Evolutionary conservation across 129 eudicot genomes (phyloP), one percentile per base, ranked within the genome.

Genomic region (Flaveria ramosissima): DNA sequence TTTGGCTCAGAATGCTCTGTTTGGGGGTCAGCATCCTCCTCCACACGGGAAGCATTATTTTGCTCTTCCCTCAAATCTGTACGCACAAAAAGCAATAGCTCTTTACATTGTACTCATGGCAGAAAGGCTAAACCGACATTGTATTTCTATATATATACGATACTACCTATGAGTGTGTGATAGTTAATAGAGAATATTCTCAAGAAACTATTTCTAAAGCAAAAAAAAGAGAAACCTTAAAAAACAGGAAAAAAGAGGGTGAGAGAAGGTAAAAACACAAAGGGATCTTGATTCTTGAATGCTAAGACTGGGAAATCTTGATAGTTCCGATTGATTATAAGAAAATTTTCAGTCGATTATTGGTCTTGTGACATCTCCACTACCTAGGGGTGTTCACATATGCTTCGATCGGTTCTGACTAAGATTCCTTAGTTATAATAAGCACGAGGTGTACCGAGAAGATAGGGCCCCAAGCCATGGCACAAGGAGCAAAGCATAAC

Each of bases 41-140:
- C 82, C 57, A 52, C 20, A 59, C 74, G 63, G 20, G 79, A 73
- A 47, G 27, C 72, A 19, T 16, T 76, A 64, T 83, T 77, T 16
- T 68, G 68, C 45, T 63, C 69, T 1, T 85, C 86, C 82, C 63
- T 80, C 52, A 43, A 36, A 57, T 75, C 92, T 88, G 59, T 26
- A 77, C 70, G 19, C 59, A 82, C 61, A 67, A 32, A 41, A 50
- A 16, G 57, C 26, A 61, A 61, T 61, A 26, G 68, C 19, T 61
- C 68, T 1, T 24, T 26, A 61, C 68, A 59, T 21, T 59, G 64
- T 36, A 24, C 19, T 61, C 68, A 61, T 61, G 23, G 68, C 68
- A 61, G 30, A 16, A 52, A 62, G 19, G 32, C 19, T 56, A n/a
- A 19, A 19, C 26, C 36, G 1, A 27, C 45, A 14, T 0, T 32